These are phyloP conservation scores for Leishmania gerbilli DNA, from an alignment of 208 protist species.

Conservation along the genomic window DNA sequence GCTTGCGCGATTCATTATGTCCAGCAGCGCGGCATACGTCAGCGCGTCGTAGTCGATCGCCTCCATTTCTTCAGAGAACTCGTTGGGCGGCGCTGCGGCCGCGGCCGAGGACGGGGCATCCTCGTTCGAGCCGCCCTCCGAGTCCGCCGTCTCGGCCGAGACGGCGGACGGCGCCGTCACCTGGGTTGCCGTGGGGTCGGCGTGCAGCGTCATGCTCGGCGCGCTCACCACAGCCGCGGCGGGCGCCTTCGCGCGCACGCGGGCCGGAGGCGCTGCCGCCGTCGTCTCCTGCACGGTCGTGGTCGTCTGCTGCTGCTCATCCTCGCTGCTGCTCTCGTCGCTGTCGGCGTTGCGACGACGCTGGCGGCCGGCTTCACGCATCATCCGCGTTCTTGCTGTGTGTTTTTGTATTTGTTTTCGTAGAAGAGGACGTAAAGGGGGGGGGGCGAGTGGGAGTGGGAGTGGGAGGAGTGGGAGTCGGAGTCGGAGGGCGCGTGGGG, in stretches of 20 bases:
- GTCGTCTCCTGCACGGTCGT: not conserved
- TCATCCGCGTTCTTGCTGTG: not conserved
- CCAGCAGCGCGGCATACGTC: constrained; percentile 53
- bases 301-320: constrained; percentile 19
- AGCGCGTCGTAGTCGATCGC: constrained; percentile 61
- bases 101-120: not conserved
- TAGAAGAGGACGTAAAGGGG: not conserved
- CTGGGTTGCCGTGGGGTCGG: not conserved
- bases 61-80: constrained; percentile 41
- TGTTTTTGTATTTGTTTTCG: not conserved
- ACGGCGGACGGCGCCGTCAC: constrained; percentile 6
- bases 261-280: constrained; percentile 5
- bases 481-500: not conserved
- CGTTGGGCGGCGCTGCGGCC: constrained; percentile 1
- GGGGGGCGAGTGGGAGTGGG: no score
- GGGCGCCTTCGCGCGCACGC: constrained; percentile 11
- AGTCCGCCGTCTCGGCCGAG: not conserved
- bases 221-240: constrained; percentile 5
- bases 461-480: no score
- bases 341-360: constrained; percentile 31
- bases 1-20: constrained; percentile 41
- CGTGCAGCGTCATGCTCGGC: not conserved
- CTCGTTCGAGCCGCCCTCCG: constrained; percentile 1
- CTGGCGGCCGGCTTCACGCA: constrained; percentile 24
- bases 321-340: constrained; percentile 28